Evolutionary conservation across 352 stramenopile genomes (phyloP), one percentile per base, ranked within the genome.

Genomic region (Phytophthora tentaculata): DNA sequence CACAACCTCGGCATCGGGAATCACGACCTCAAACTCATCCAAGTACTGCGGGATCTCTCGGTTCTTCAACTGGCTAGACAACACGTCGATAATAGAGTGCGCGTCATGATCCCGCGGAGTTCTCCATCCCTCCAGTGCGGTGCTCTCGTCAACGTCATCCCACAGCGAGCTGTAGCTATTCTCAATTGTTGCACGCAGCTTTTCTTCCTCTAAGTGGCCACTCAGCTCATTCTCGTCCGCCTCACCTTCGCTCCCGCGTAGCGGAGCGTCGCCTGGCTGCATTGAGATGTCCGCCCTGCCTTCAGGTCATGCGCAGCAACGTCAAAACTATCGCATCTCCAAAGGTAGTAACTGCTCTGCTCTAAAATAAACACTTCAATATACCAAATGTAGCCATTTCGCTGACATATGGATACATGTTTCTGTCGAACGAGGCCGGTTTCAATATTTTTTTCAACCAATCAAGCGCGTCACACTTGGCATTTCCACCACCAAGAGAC

Each of bases 21-120:
- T 83, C 12, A 84, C 67, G 9, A 91, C 71, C 51, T 92, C 86
- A 45, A 94, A 92, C 29, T 81, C 73, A 5, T 89, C 79, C 16
- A 92, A 67, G 54, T 94, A 94, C 59, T 73, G 68, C 26, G 78
- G 82, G 8, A 88, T 77, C 47, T 72, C 59, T 19, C 71, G 71
- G 41, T 83, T 71, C 17, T 74, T 65, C 5, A 86, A 48, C 48
- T 89, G 70, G 8, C 67, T 64, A 0, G 80, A 62, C 4, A 91
- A 69, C 50, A 86, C 64, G 20, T 91, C 79, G 29, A 91, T 83
- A 24, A 90, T 52, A 19, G 80, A 86, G 37, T 77, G 69, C 22
- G 70, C 65, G 1, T 74, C 64, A 3, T 61, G 44, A 12, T 62
- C 57, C 10, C 56, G 54, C 1, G 57, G 53, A 0, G 67, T 62